These are phyloP conservation scores for Ophiosphaerella narmari DNA, from an alignment of 2,329 filamentous ascomycete species.

Conservation along the genomic window DNA sequence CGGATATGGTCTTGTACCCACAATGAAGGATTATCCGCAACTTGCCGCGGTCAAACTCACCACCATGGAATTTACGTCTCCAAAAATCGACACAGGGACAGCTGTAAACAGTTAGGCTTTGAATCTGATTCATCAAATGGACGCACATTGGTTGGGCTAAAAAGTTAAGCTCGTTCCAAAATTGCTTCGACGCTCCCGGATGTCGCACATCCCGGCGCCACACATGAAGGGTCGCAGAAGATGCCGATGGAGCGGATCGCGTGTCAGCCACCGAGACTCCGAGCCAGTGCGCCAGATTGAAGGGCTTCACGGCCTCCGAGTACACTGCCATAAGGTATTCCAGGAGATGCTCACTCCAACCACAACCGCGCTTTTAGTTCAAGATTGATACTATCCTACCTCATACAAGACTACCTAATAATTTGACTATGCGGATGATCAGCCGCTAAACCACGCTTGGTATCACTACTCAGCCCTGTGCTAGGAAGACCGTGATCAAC, in stretches of 20 bases:
- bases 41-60: constrained; percentile 5
- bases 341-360: too few relatives aligned
- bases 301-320: too few relatives aligned
- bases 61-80: constrained; percentile 5
- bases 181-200: constrained; percentile 30
- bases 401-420: too few relatives aligned
- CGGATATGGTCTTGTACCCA: neutral
- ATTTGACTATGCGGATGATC: too few relatives aligned
- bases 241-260: constrained; percentile 16
- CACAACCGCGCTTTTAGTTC: too few relatives aligned
- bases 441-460: too few relatives aligned
- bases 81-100: constrained; percentile 4
- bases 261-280: constrained; percentile 19
- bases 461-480: too few relatives aligned
- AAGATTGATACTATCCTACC: too few relatives aligned
- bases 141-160: constrained; percentile 24
- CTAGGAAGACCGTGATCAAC: too few relatives aligned
- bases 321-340: too few relatives aligned
- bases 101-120: constrained; percentile 10
- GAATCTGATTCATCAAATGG: constrained; percentile 1
- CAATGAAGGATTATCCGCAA: neutral
- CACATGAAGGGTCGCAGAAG: constrained; percentile 30
- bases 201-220: constrained; percentile 43
- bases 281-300: too few relatives aligned
- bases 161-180: constrained; percentile 40